phyloP scores from a whole-genome alignment of 2,329 filamentous ascomycete species.

The Sphaceloma murrayae region DNA sequence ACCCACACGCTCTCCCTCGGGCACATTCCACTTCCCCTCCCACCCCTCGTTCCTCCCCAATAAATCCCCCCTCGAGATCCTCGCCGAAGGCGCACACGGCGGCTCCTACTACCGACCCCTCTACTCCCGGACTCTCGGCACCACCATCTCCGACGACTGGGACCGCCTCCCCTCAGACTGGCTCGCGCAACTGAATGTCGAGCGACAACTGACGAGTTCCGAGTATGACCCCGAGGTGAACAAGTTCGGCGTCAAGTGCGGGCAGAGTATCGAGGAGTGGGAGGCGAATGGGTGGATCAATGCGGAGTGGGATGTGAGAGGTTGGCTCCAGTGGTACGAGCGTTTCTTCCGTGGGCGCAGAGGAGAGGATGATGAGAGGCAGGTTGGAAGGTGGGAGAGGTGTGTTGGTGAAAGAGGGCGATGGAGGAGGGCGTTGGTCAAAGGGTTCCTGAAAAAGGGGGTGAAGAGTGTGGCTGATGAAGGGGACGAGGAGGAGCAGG shows the following conservation, averaged over 20 bases:
- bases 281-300: constrained; percentile 47
- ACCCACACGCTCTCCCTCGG: constrained; percentile 36
- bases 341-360: constrained; percentile 44
- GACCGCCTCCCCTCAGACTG: constrained; percentile 38
- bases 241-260: constrained; percentile 45
- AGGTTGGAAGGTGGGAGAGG: constrained; percentile 43
- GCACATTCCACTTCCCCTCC: constrained; percentile 38
- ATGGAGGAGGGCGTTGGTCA: constrained; percentile 43
- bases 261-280: constrained; percentile 48
- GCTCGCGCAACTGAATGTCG: constrained; percentile 34
- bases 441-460: constrained; percentile 42
- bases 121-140: constrained; percentile 35
- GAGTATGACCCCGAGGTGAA: constrained; percentile 42
- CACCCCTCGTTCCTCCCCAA: constrained; percentile 42
- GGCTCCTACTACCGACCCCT: constrained; percentile 45
- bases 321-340: constrained; percentile 51
- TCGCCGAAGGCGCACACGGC: constrained; percentile 45
- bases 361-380: constrained; percentile 44
- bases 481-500: constrained; percentile 35
- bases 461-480: constrained; percentile 43
- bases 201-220: constrained; percentile 33
- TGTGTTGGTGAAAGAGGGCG: constrained; percentile 45
- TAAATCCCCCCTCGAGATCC: constrained; percentile 44
- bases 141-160: constrained; percentile 40
- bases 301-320: constrained; percentile 44